These are phyloP conservation scores for Hymenochaete sp. DNA, from an alignment of 1,284 basidiomycete species.

Conservation along the genomic window DNA sequence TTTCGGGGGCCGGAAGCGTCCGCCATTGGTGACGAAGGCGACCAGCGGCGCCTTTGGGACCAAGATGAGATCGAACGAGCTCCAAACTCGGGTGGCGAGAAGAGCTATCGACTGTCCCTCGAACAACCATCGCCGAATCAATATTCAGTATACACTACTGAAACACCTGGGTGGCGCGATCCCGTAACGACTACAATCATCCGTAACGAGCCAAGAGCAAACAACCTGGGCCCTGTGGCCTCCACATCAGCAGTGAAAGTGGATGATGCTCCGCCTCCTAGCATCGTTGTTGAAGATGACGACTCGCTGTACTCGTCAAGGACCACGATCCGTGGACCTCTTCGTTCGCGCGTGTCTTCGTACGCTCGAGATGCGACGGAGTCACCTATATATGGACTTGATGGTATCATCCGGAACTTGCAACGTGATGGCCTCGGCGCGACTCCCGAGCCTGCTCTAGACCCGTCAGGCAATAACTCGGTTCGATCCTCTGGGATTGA, in stretches of 20 bases:
- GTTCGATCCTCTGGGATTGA: constrained; percentile 32
- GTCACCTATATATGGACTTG: constrained; percentile 43
- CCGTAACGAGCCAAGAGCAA: constrained; percentile 1
- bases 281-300: no score
- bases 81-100: constrained; percentile 7
- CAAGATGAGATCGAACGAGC: constrained; percentile 29
- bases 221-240: not conserved
- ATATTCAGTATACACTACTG: constrained; percentile 16
- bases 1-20: constrained; percentile 24
- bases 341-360: constrained; percentile 2
- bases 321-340: constrained; percentile 1
- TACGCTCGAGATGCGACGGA: constrained; percentile 22
- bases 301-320: constrained; percentile 5
- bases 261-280: no score
- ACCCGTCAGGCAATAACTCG: constrained; percentile 14
- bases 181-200: constrained; percentile 23
- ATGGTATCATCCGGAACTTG: constrained; percentile 29
- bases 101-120: constrained; percentile 13
- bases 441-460: constrained; percentile 11
- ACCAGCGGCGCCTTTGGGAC: constrained; percentile 29
- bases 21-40: constrained; percentile 23
- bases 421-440: not conserved
- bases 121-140: constrained; percentile 16
- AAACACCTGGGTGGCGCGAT: constrained; percentile 24
- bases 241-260: no score